phyloP scores from a whole-genome alignment of 371 early-diverging fungal genomes.

The Mucor lusitanicus region DNA sequence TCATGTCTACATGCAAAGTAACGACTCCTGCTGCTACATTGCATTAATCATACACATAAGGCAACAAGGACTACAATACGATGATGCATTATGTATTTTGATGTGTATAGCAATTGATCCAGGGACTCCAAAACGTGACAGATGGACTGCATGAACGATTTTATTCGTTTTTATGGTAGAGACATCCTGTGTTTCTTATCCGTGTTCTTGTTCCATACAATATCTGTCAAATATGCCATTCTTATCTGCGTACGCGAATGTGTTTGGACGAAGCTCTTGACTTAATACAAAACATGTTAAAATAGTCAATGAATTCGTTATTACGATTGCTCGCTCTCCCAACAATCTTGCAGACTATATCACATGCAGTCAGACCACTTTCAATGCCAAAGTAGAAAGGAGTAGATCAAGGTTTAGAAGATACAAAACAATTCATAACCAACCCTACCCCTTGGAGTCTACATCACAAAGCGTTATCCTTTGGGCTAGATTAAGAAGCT shows the following conservation, averaged over 20 bases:
- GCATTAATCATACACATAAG: not conserved
- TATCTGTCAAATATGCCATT: too few species aligned
- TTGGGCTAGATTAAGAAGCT: too few species aligned
- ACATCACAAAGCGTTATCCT: too few species aligned
- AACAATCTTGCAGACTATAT: not conserved
- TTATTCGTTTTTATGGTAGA: not conserved
- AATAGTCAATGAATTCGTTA: too few species aligned
- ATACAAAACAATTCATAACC: not conserved
- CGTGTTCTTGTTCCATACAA: too few species aligned
- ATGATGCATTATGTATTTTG: not conserved
- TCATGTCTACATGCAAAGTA: not conserved
- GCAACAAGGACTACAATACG: not conserved
- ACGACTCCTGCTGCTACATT: not conserved
- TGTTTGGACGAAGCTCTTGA: too few species aligned
- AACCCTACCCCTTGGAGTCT: not conserved
- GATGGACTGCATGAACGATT: not conserved
- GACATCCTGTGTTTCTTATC: not conserved
- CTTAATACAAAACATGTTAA: too few species aligned
- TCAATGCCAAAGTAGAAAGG: not conserved
- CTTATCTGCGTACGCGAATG: too few species aligned
- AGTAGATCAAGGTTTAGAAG: not conserved
- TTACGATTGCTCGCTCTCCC: too few species aligned
- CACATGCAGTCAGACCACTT: not conserved
- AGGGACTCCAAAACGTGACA: not conserved
- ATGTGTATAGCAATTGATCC: not conserved